phyloP scores from a whole-genome alignment of 495 filamentous ascomycete species.

The Lasiosphaeria miniovina region DNA sequence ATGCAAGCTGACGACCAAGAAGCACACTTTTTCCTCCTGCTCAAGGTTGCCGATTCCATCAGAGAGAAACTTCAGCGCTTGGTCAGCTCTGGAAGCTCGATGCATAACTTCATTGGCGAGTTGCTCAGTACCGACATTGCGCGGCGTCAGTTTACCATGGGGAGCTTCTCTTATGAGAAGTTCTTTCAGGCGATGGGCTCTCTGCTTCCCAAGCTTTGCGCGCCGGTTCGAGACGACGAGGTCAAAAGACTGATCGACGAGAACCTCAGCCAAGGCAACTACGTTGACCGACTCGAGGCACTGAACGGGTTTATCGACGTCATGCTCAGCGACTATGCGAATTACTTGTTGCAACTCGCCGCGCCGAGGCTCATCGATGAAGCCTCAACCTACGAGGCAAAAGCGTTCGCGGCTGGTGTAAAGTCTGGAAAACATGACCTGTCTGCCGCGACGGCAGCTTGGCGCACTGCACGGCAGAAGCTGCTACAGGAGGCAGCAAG shows the following conservation, averaged over 20 bases:
- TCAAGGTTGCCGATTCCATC: slow-evolving; percentile 81
- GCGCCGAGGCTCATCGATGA: slow-evolving; percentile 81
- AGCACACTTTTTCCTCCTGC: slow-evolving; percentile 62
- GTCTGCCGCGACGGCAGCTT: slow-evolving; percentile 65
- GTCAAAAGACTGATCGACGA: slow-evolving; percentile 76
- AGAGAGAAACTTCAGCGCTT: slow-evolving; percentile 78
- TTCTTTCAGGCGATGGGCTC: slow-evolving; percentile 89
- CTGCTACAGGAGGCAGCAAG: slow-evolving; percentile 68
- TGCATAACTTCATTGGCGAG: slow-evolving; percentile 81
- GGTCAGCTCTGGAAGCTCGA: slow-evolving; percentile 72
- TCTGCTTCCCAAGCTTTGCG: slow-evolving; percentile 90
- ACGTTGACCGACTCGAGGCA: slow-evolving; percentile 79
- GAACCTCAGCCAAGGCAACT: slow-evolving; percentile 63
- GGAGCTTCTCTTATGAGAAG: slow-evolving; percentile 86
- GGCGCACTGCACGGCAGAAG: slow-evolving; percentile 65
- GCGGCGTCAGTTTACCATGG: slow-evolving; percentile 68
- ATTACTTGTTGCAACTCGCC: slow-evolving; percentile 80
- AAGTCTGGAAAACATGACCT: slow-evolving; percentile 57
- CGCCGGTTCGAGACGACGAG: slow-evolving; percentile 81
- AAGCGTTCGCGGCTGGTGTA: slow-evolving; percentile 68
- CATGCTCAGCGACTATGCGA: slow-evolving; percentile 91
- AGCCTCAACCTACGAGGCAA: slow-evolving; percentile 75
- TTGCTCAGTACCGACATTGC: slow-evolving; percentile 78
- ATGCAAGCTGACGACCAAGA: slow-evolving; percentile 69
- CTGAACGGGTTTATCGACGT: slow-evolving; percentile 85